Percentiles rank a stretch among this genome's conserved stretches.
phyloP scores from a whole-genome alignment of 768 basidiomycete species.

The Phlebiopsis flavidoalba region DNA sequence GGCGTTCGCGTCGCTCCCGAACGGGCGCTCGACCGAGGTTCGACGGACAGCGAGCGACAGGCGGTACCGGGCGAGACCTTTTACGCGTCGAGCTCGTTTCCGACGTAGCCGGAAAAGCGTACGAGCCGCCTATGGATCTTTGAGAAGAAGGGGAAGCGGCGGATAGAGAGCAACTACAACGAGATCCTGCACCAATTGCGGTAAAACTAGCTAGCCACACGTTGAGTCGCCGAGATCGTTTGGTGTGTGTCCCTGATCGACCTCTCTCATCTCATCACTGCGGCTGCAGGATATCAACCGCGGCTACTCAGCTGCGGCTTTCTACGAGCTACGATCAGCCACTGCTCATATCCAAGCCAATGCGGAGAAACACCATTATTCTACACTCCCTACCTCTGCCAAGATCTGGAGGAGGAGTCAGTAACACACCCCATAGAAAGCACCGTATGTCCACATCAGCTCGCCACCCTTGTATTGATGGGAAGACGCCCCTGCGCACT shows the following conservation, averaged over 20 bases:
- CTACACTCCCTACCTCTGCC: not conserved
- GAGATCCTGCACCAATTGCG: slow-evolving; percentile 10
- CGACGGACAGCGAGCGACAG: not conserved
- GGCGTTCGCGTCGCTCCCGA: not conserved
- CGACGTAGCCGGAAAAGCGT: not conserved
- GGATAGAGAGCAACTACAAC: slow-evolving; percentile 8
- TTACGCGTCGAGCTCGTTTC: slow-evolving; percentile 8
- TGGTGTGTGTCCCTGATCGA: not conserved
- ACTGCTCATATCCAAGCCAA: not conserved
- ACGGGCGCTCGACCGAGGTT: not conserved
- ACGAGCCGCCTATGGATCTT: slow-evolving; percentile 9
- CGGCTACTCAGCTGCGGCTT: not conserved
- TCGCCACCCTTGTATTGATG: not conserved
- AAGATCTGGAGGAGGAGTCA: not conserved
- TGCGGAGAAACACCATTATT: not conserved
- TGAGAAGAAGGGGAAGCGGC: slow-evolving; percentile 15
- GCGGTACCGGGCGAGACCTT: slow-evolving; percentile 4
- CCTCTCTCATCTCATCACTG: not conserved
- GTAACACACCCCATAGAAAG: not conserved
- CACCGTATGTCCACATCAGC: not conserved
- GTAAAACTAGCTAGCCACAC: slow-evolving; percentile 5
- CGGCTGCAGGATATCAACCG: not conserved
- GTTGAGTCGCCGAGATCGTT: not conserved
- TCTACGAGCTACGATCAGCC: not conserved
- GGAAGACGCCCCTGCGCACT: not conserved